phyloP scores from a whole-genome alignment of 2,329 filamentous ascomycete genomes.

The Diaporthe ampelina region DNA sequence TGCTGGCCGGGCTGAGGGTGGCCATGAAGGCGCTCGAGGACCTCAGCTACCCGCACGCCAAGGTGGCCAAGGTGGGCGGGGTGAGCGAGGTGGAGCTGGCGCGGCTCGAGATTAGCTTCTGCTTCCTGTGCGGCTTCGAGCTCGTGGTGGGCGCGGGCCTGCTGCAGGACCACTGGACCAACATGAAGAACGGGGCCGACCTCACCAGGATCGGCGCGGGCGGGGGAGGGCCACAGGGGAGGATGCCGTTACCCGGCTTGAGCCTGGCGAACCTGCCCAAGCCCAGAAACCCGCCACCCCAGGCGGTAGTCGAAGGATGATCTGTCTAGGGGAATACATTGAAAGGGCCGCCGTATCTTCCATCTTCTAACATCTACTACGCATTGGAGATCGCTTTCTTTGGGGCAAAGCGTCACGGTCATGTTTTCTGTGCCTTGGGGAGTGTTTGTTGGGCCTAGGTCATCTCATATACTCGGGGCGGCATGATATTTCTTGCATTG shows the following conservation, averaged over 20 bases:
- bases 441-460: background rate
- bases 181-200: conserved; percentile 59
- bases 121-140: conserved; percentile 88
- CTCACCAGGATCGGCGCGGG: conserved; percentile 26
- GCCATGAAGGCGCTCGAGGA: conserved; percentile 98
- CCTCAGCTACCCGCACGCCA: conserved; percentile 85
- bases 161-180: conserved; percentile 76
- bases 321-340: background rate
- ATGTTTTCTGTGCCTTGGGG: background rate
- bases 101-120: conserved; percentile 89
- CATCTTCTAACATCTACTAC: conserved; percentile 17
- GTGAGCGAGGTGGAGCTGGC: conserved; percentile 87
- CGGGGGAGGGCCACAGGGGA: conserved; percentile 1
- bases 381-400: conserved; percentile 6
- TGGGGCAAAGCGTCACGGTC: conserved; percentile 15
- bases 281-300: background rate
- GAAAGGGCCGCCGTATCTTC: background rate
- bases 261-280: conserved; percentile 32
- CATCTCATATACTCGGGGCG: background rate
- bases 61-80: conserved; percentile 89
- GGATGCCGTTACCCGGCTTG: conserved; percentile 25
- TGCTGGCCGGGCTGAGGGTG: conserved; percentile 86
- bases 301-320: conserved; percentile 26
- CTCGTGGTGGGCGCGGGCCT: conserved; percentile 73
- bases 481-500: background rate